Conservation (phyloP, 208 protist genomes). For the Leptomonas seymouri region DNA sequence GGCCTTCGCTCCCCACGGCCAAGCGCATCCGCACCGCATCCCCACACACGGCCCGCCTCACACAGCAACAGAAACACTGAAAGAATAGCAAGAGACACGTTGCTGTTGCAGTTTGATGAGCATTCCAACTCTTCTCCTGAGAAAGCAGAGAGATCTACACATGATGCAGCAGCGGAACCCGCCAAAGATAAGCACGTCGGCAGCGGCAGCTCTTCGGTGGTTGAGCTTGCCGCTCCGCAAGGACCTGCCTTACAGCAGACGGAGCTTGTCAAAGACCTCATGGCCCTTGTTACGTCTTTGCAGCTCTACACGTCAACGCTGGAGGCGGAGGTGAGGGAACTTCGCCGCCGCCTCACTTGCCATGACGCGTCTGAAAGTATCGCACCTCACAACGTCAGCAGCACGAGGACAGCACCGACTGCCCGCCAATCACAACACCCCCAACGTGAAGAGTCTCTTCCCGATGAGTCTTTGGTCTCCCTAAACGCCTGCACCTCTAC, state of each 20-base stretch:
- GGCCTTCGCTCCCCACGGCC: neutral
- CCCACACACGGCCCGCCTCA: neutral
- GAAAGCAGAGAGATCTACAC: no score
- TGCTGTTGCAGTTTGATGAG: neutral
- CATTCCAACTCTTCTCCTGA: no score
- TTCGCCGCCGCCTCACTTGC: neutral
- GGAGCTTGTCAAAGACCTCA: neutral
- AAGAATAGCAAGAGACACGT: neutral
- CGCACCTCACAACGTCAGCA: neutral
- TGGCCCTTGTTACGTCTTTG: conserved; percentile 1
- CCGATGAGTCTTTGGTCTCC: neutral
- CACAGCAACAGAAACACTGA: neutral
- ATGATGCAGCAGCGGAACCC: no score
- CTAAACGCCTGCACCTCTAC: neutral
- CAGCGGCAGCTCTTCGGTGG: neutral
- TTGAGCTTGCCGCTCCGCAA: no score
- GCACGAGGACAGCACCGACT: neutral
- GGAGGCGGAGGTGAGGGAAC: neutral
- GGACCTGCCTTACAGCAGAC: no score
- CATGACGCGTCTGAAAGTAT: neutral
- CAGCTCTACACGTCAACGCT: conserved; percentile 5
- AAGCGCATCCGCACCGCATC: neutral
- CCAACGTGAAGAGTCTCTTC: neutral
- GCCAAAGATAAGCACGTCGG: neutral
- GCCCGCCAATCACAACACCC: neutral